Conservation (phyloP, 2,329 filamentous ascomycete genomes). For the Sclerotinia nivalis region DNA sequence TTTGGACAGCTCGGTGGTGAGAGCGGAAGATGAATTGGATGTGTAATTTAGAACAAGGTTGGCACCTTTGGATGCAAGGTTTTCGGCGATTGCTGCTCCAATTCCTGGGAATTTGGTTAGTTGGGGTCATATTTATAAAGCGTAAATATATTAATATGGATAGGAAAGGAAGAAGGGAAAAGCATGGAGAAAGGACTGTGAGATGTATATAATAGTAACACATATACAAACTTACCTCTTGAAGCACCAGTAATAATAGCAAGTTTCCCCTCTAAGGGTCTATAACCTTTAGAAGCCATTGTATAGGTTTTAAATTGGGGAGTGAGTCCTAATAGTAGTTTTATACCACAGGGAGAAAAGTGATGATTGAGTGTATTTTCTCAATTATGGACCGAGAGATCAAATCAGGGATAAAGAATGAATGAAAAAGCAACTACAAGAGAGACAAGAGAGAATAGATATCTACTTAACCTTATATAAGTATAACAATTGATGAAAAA, state of each 20-base stretch:
- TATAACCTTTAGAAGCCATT: conserved; percentile 29
- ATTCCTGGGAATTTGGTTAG: conserved; percentile 59
- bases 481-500: background rate
- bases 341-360: background rate
- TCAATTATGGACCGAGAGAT: background rate
- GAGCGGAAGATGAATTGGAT: conserved; percentile 57
- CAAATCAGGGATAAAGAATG: background rate
- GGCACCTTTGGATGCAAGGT: conserved; percentile 68
- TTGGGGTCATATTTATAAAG: background rate
- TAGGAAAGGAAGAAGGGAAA: background rate
- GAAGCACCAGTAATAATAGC: conserved; percentile 79
- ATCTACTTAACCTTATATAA: conserved; percentile 2
- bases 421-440: background rate
- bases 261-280: conserved; percentile 68
- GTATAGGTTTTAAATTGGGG: conserved; percentile 18
- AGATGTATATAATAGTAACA: background rate
- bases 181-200: background rate
- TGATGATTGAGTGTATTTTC: background rate
- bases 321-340: background rate
- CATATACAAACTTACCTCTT: conserved; percentile 56
- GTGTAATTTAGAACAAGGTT: conserved; percentile 66
- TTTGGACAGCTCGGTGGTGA: conserved; percentile 55
- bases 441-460: background rate
- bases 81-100: conserved; percentile 62
- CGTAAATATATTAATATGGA: background rate